Evolutionary conservation across 768 basidiomycete genomes (phyloP).

Genomic region (Lentinula raphanica): DNA sequence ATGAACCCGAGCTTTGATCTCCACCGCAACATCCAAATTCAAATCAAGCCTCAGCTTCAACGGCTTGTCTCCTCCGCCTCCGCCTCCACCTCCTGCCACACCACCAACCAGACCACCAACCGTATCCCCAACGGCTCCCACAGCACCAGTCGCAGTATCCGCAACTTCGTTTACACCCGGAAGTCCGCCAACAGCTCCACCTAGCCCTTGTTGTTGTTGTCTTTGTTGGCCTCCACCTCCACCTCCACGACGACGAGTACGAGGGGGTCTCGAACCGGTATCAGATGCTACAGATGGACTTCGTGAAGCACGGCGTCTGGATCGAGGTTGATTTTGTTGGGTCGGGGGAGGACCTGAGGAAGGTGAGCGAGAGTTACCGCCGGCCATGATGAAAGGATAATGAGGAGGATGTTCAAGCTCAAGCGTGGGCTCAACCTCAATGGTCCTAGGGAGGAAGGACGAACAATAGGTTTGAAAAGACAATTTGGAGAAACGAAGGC

Average conservation of each 20-base stretch:
- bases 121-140: conserved; percentile 1
- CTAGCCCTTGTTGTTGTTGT: neutral
- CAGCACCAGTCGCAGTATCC: conserved; percentile 5
- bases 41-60: conserved; percentile 12
- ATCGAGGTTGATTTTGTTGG: neutral
- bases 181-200: neutral
- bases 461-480: too few relatives aligned
- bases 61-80: conserved; percentile 4
- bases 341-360: neutral
- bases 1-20: conserved; percentile 12
- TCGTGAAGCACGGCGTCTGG: neutral
- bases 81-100: conserved; percentile 7
- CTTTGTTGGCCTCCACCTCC: neutral
- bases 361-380: neutral
- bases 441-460: too few relatives aligned
- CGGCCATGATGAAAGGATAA: neutral
- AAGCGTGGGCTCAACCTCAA: too few relatives aligned
- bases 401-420: neutral
- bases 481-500: too few relatives aligned
- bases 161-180: conserved; percentile 7
- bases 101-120: neutral
- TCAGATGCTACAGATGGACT: conserved; percentile 2
- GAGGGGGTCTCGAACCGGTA: neutral
- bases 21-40: conserved; percentile 14
- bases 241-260: conserved; percentile 6